Evolutionary conservation across 257 asterid species (phyloP), one percentile per base, ranked within the genome.

Genomic region (Anisodus acutangulus): DNA sequence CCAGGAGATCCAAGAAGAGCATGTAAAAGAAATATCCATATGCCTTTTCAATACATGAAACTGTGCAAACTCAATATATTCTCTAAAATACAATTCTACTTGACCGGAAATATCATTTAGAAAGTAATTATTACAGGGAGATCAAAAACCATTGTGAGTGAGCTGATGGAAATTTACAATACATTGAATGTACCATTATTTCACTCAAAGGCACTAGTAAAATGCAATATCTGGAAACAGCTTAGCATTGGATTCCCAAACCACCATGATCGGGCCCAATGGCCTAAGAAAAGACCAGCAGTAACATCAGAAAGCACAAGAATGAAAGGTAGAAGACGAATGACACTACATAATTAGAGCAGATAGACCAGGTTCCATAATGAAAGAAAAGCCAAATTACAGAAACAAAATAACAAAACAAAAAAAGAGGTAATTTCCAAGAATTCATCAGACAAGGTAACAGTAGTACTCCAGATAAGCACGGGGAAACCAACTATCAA

Each of bases 251-350:
- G 64, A 76, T 51, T 22, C 47, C 64, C 64, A 53, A 76, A 76
- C 41, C 16, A 26, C 63, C 47, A 49, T 51, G 81, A 76, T 76
- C 8, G 13, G 81, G 8, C 26, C 63, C 63, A 26, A 76, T 26
- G 63, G 47, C 63, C 81, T 13, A 51, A 74, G 45, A 76, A 76
- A 49, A 51, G 26, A 51, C 81, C 17, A 74, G 81, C 26, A 51
- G 62, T 51, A 47, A 62, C 58, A 80, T 84, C 85, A 86, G 84
- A 66, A 83, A 55, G 76, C 82, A 60, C 58, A 78, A 43, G 49
- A 78, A 83, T 10, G 37, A 79, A 78, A 78, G 64, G 39, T 59
- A 83, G 59, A 39, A 53, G 84, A 83, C 76, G 54, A 37, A 67
- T 11, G 60, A 5, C 81, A 68, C 8, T 57, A 9, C 66, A 74